Conservation (phyloP, 2,329 filamentous ascomycete species). For the Talaromyces islandicus region DNA sequence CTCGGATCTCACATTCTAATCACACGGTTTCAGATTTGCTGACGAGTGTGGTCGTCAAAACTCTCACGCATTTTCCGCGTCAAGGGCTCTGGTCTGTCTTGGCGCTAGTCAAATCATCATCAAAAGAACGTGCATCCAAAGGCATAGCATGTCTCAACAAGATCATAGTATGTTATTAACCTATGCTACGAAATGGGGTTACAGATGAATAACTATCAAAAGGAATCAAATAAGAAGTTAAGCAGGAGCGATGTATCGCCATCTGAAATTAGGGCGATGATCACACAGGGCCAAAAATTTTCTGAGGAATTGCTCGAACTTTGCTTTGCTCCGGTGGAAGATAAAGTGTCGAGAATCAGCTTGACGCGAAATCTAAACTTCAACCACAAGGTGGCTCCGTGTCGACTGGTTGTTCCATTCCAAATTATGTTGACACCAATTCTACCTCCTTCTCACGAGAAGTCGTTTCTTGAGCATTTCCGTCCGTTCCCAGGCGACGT, state of each 20-base stretch:
- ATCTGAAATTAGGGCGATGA: slow-evolving; percentile 62
- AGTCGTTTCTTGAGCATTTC: slow-evolving; percentile 62
- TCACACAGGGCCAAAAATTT: slow-evolving; percentile 73
- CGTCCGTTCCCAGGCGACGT: slow-evolving; percentile 82
- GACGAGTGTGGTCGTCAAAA: slow-evolving; percentile 73
- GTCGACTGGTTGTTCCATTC: slow-evolving; percentile 79
- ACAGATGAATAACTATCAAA: slow-evolving; percentile 13
- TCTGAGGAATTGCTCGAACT: slow-evolving; percentile 74
- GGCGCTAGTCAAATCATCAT: slow-evolving; percentile 75
- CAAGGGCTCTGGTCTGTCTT: slow-evolving; percentile 90
- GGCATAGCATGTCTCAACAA: slow-evolving; percentile 42
- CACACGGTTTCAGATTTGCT: slow-evolving; percentile 69
- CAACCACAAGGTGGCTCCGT: slow-evolving; percentile 75
- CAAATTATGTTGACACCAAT: slow-evolving; percentile 78
- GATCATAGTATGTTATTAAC: slow-evolving; percentile 26
- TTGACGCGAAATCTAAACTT: slow-evolving; percentile 74
- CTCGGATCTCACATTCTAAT: slow-evolving; percentile 88
- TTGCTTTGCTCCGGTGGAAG: slow-evolving; percentile 71
- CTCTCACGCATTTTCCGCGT: slow-evolving; percentile 80
- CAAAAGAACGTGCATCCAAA: slow-evolving; percentile 59
- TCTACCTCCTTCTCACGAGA: slow-evolving; percentile 66
- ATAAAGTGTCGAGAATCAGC: slow-evolving; percentile 66
- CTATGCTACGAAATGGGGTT: not conserved
- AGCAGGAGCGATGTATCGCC: slow-evolving; percentile 30
- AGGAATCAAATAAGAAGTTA: slow-evolving; percentile 49